Base-by-base conservation (phyloP, 768 basidiomycete species). In the Kwoniella dendrophila region DNA sequence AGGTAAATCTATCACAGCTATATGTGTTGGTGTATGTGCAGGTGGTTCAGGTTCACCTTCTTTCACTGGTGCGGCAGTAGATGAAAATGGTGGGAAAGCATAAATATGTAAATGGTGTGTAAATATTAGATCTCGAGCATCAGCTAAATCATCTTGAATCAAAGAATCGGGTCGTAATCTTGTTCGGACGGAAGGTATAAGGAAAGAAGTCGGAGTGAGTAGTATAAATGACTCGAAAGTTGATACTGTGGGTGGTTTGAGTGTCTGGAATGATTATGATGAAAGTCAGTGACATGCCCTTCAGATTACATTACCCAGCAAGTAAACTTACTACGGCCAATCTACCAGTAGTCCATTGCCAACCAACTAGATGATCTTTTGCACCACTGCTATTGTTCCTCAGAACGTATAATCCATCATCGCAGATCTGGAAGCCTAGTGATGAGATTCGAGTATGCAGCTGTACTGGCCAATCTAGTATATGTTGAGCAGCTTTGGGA, bases 321-420 rank as follows among this genome's bases (percentile, higher is more conserved):
- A n/a, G n/a, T n/a, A n/a, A 24, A 70, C 73, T 49, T 41, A 75
- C 74, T 5, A 71, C 64, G 3, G 69, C 74, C 16, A 65, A 52
- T 11, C 72, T 44, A 3, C 74, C 71, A 0, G 69, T 75, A 0
- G 74, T 75, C 74, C 74, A 75, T 44, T 75, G 74, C 74, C 74
- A 75, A 2, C 74, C 74, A 27, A 50, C 61, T 3, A 75, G 14
- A 53, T 66, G 64, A 59, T 75, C 73, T 41, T 33, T 45, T 10
- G 38, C 56, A 30, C n/a, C 47, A 1, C 52, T 22, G 33, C 30
- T 52, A 11, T 40, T 45, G 24, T 71, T 63, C 22, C 68, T 58
- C 62, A 74, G 26, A 12, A 77, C 52, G 43, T 60, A 74, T 33
- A 75, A 29, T 16, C 72, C 69, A 62, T 68, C 70, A 60, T 74